A percentile compares a stretch with the other conserved stretches of the same genome.
Evolutionary conservation across 176 grass and related monocot genomes (phyloP).

Genomic region (Musa troglodytarum): DNA sequence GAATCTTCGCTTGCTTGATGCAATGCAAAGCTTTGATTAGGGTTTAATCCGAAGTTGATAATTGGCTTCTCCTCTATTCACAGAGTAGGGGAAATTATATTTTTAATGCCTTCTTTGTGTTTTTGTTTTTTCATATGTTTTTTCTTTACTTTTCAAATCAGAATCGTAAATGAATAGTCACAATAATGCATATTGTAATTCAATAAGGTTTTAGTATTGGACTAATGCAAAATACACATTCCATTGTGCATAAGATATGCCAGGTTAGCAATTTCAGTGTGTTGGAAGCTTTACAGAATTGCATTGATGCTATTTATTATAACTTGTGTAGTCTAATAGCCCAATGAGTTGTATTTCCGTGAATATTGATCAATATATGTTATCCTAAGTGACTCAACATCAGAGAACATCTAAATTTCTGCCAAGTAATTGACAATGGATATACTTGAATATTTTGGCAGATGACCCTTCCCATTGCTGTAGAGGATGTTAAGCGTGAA

Average conservation of each 20-base stretch:
- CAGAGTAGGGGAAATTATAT: background rate
- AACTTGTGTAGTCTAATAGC: background rate
- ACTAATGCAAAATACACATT: background rate
- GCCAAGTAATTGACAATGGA: background rate
- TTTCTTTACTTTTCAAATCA: background rate
- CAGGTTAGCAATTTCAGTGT: background rate
- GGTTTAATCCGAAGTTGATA: background rate
- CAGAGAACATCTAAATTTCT: background rate
- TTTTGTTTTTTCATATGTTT: background rate
- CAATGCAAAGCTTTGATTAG: background rate
- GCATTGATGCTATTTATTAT: background rate
- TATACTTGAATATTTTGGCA: slow-evolving; percentile 30
- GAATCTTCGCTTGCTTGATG: background rate
- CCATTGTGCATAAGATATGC: background rate
- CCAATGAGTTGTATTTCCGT: background rate
- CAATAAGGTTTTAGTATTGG: background rate
- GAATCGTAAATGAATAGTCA: background rate
- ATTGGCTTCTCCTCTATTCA: background rate
- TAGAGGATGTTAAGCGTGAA: slow-evolving; percentile 92
- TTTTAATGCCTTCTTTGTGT: background rate
- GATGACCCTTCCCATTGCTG: slow-evolving; percentile 83
- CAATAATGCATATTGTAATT: background rate
- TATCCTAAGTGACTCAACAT: background rate
- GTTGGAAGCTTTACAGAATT: background rate
- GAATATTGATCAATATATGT: background rate